phyloP scores from a whole-genome alignment of 2,329 filamentous ascomycete genomes.

The Xylariaceae sp. region DNA sequence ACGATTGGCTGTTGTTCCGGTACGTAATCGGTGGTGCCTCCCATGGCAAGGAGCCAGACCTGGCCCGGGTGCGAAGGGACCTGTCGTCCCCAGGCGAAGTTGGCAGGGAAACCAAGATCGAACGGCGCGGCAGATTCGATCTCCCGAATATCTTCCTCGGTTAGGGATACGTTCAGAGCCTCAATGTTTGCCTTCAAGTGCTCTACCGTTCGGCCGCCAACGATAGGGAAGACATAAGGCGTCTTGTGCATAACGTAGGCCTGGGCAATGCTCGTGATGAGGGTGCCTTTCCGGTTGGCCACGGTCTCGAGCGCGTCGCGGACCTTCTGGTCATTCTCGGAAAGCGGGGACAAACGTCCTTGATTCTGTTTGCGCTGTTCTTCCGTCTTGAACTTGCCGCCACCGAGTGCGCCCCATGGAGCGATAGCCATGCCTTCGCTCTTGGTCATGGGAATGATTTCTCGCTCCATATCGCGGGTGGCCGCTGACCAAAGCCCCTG shows the following conservation, averaged over 20 bases:
- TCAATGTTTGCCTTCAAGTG: conserved; percentile 51
- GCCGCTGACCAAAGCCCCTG: conserved; percentile 60
- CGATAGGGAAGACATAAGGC: conserved; percentile 48
- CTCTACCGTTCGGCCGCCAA: conserved; percentile 48
- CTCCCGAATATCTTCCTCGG: conserved; percentile 46
- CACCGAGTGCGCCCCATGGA: conserved; percentile 55
- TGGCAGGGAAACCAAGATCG: conserved; percentile 51
- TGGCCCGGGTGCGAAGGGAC: conserved; percentile 35
- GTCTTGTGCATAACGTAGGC: conserved; percentile 49
- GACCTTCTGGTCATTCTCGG: conserved; percentile 48
- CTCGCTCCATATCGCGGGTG: conserved; percentile 61
- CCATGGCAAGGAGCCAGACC: conserved; percentile 42
- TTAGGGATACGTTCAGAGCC: conserved; percentile 45
- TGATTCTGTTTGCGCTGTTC: conserved; percentile 43
- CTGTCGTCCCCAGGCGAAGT: conserved; percentile 45
- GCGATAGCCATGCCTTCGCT: conserved; percentile 56
- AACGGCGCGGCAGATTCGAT: conserved; percentile 51
- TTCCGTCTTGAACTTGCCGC: conserved; percentile 44
- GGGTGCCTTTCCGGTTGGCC: conserved; percentile 46
- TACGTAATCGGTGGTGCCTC: conserved; percentile 48
- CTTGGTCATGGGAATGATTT: conserved; percentile 62
- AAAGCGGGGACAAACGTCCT: conserved; percentile 34
- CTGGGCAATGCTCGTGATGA: conserved; percentile 54
- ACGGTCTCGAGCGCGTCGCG: conserved; percentile 57
- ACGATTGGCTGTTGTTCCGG: conserved; percentile 38